phyloP scores from a whole-genome alignment of 179 eudicot genomes.

The Beta macrorhiza region DNA sequence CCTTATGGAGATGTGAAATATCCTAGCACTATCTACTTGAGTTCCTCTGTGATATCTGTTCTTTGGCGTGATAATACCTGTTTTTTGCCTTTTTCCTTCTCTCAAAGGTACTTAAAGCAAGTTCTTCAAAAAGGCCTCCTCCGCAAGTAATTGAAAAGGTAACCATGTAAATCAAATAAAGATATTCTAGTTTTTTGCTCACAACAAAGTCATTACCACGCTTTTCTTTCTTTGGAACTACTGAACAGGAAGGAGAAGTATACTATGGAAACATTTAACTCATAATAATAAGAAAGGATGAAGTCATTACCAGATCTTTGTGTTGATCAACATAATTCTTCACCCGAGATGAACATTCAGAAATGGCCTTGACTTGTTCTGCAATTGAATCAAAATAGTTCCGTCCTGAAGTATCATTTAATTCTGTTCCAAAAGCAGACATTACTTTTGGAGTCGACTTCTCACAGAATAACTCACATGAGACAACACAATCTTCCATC shows the following conservation, averaged over 20 bases:
- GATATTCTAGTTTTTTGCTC: not conserved
- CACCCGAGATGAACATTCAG: slow-evolving; percentile 65
- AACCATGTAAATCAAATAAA: not conserved
- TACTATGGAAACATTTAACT: not conserved
- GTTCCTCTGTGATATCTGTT: not conserved
- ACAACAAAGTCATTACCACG: not conserved
- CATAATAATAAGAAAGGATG: slow-evolving; percentile 12
- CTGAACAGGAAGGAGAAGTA: not conserved
- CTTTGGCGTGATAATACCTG: not conserved
- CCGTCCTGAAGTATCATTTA: slow-evolving; percentile 45
- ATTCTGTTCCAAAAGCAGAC: slow-evolving; percentile 45
- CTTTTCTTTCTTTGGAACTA: not conserved
- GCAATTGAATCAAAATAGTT: slow-evolving; percentile 53
- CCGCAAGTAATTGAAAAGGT: not conserved
- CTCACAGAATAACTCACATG: slow-evolving; percentile 36
- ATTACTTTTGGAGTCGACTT: slow-evolving; percentile 31
- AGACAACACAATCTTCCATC: slow-evolving; percentile 48
- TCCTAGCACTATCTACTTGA: not conserved
- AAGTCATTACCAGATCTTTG: slow-evolving; percentile 54
- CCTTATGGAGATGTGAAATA: not conserved
- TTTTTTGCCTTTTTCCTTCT: not conserved
- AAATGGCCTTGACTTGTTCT: slow-evolving; percentile 82
- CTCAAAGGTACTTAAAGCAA: not conserved
- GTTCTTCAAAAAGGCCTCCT: not conserved
- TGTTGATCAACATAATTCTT: slow-evolving; percentile 51